Evolutionary conservation across 192 early-diverging fungal genomes (phyloP).

Genomic region (Backusella mclennaniae): DNA sequence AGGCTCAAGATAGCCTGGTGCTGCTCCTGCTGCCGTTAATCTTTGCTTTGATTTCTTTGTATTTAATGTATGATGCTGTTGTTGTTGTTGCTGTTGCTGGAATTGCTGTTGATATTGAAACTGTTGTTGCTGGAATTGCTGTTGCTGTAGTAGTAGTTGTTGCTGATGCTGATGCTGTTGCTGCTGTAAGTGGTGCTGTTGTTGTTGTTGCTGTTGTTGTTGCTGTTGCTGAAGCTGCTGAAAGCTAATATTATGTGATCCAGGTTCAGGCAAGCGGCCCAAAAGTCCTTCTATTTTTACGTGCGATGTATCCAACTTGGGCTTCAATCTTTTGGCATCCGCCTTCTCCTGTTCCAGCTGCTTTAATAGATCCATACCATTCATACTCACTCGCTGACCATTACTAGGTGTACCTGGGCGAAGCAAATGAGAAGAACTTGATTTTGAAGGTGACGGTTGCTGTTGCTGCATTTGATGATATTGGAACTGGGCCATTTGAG

Average conservation of each 20-base stretch:
- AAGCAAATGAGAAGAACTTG: background rate
- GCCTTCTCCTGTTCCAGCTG: conserved; percentile 29
- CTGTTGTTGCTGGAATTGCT: conserved; percentile 1
- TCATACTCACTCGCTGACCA: conserved; percentile 14
- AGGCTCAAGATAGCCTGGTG: background rate
- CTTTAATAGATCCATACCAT: conserved; percentile 29
- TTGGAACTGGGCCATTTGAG: conserved; percentile 22
- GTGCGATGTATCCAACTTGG: conserved; percentile 21
- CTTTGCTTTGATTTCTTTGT: background rate
- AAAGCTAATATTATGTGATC: conserved; percentile 27
- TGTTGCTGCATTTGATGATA: conserved; percentile 14
- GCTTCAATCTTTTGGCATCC: conserved; percentile 8
- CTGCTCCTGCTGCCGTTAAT: background rate
- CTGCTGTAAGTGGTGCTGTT: background rate
- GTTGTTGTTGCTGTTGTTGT: background rate
- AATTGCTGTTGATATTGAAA: background rate
- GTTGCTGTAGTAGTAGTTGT: background rate
- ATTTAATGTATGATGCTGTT: background rate
- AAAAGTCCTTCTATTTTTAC: conserved; percentile 25
- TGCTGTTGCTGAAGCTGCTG: conserved; percentile 29
- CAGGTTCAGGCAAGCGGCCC: conserved; percentile 24
- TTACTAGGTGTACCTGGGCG: background rate
- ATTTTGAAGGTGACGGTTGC: conserved; percentile 6
- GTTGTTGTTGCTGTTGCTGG: background rate
- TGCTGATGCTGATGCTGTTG: background rate